Percentiles rank a stretch among this genome's conserved stretches.
These are phyloP conservation scores for Hygrophila difformis DNA, from an alignment of 257 asterid species.

Conservation along the genomic window DNA sequence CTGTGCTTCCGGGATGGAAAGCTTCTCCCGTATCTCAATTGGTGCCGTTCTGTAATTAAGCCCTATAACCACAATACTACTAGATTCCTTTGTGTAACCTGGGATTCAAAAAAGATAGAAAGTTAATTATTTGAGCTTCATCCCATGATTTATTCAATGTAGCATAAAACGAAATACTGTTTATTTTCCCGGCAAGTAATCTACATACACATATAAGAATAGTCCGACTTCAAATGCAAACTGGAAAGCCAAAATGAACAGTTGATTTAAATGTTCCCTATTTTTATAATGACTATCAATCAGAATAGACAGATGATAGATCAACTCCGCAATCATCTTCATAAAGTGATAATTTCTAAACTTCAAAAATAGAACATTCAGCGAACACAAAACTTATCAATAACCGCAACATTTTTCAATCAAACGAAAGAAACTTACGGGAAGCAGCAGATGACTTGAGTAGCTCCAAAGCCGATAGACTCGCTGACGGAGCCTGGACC, in stretches of 20 bases:
- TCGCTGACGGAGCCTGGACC: constrained; percentile 39
- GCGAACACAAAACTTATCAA: background rate
- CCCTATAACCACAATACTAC: constrained; percentile 76
- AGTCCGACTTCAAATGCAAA: background rate
- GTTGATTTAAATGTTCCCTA: background rate
- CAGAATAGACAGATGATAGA: background rate
- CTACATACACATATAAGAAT: background rate
- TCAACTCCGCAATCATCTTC: background rate
- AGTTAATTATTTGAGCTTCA: constrained; percentile 9
- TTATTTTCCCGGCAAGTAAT: constrained; percentile 1
- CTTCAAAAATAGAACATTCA: too few relatives aligned
- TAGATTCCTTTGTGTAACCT: constrained; percentile 79
- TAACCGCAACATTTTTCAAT: background rate
- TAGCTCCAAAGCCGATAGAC: constrained; percentile 69
- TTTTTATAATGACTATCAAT: background rate
- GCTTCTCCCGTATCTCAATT: constrained; percentile 85
- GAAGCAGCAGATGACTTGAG: constrained; percentile 70
- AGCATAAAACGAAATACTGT: constrained; percentile 6
- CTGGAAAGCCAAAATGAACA: background rate
- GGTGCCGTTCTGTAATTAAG: constrained; percentile 75
- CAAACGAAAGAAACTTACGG: constrained; percentile 33
- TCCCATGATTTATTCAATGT: constrained; percentile 6
- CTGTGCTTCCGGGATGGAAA: constrained; percentile 84
- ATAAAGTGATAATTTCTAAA: background rate
- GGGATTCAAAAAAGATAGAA: constrained; percentile 15